Conservation (phyloP, 169 alveolate genomes). For the Plasmodium fragile region DNA sequence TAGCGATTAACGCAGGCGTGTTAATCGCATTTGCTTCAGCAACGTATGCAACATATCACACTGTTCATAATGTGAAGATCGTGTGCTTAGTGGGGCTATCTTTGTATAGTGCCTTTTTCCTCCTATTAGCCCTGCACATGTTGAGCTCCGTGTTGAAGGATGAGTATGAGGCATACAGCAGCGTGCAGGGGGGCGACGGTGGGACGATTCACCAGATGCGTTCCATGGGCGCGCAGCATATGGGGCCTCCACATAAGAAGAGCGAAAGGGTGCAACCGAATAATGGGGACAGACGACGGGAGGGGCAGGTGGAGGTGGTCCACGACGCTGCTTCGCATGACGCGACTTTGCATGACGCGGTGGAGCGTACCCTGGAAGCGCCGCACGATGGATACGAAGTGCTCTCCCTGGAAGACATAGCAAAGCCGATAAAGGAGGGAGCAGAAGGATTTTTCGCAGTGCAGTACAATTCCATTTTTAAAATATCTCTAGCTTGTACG, state of each 20-base stretch:
- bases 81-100: conserved; percentile 23
- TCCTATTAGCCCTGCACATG: conserved; percentile 32
- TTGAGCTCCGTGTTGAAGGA: conserved; percentile 48
- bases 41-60: conserved; percentile 8
- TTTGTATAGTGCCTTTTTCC: conserved; percentile 30
- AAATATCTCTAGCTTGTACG: conserved; percentile 82
- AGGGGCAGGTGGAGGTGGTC: not conserved
- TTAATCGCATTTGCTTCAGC: conserved; percentile 2
- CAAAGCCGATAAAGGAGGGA: conserved; percentile 89
- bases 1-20: conserved; percentile 5
- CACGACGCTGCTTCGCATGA: not conserved
- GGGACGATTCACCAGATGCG: not conserved
- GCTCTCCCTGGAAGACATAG: conserved; percentile 73
- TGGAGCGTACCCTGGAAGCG: not conserved
- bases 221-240: not conserved
- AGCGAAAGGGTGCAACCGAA: not conserved
- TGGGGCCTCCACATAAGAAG: not conserved
- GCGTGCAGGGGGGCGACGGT: not conserved
- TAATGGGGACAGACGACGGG: not conserved
- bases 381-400: conserved; percentile 32
- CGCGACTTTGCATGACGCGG: not conserved
- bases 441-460: conserved; percentile 91
- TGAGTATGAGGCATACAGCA: conserved; percentile 11
- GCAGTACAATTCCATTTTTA: conserved; percentile 87
- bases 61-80: conserved; percentile 19